A percentile compares a stretch with the other conserved stretches of the same genome.
Conservation (phyloP, 495 filamentous ascomycete species). For the Rhypophila decipiens region DNA sequence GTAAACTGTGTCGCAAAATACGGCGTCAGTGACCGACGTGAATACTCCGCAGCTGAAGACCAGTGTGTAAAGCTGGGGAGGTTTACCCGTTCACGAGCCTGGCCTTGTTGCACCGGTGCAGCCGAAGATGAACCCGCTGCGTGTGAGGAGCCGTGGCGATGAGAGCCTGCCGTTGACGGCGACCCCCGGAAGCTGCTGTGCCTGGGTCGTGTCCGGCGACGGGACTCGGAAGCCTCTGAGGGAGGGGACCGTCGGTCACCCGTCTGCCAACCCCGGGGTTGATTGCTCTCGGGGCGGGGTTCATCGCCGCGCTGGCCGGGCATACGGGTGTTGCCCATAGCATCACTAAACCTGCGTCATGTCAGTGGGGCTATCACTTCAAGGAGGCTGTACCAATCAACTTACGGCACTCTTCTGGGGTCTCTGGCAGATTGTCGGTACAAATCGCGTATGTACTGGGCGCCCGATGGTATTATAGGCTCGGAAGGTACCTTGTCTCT, state of each 20-base stretch:
- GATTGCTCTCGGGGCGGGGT: neutral
- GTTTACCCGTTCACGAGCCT: slow-evolving; percentile 21
- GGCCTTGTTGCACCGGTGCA: slow-evolving; percentile 12
- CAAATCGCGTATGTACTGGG: slow-evolving; percentile 14
- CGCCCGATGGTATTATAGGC: slow-evolving; percentile 6
- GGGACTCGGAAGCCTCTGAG: slow-evolving; percentile 26
- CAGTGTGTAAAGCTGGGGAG: slow-evolving; percentile 7
- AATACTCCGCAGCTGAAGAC: slow-evolving; percentile 2
- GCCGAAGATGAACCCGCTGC: slow-evolving; percentile 1
- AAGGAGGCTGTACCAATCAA: neutral
- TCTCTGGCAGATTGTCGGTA: slow-evolving; percentile 2
- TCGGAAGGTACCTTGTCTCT: slow-evolving; percentile 51
- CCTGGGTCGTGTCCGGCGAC: slow-evolving; percentile 32
- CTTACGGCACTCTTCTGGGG: neutral
- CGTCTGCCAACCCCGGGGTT: slow-evolving; percentile 12
- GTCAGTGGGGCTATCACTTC: neutral
- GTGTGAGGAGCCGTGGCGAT: slow-evolving; percentile 2
- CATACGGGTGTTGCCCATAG: slow-evolving; percentile 3
- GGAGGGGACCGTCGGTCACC: slow-evolving; percentile 34
- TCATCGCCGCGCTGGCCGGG: slow-evolving; percentile 6
- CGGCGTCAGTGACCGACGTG: slow-evolving; percentile 11
- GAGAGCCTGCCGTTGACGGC: neutral
- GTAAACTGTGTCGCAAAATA: slow-evolving; percentile 13
- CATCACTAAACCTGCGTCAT: neutral
- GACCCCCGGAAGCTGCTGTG: slow-evolving; percentile 22